These are phyloP conservation scores for Protea cynaroides DNA, from an alignment of 164 flowering plant species.

Conservation along the genomic window DNA sequence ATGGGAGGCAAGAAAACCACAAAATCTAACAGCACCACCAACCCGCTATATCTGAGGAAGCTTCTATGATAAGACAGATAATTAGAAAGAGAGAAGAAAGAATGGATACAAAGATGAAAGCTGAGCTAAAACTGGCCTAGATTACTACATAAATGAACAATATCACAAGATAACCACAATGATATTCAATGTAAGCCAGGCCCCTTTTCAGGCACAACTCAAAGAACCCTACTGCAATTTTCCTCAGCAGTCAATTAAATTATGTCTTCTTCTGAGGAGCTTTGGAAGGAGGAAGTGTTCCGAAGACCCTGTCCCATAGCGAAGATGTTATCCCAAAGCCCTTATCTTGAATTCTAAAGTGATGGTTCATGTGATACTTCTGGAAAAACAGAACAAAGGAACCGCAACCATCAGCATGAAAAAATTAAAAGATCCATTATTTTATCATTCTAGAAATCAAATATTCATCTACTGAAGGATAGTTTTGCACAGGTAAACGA, in stretches of 20 bases:
- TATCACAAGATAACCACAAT: background rate
- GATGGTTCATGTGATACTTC: constrained; percentile 95
- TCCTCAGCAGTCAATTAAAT: background rate
- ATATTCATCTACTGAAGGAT: no score
- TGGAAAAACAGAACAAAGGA: constrained; percentile 22
- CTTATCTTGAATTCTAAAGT: constrained; percentile 71
- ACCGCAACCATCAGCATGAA: background rate
- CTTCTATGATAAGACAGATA: background rate
- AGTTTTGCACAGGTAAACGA: no score
- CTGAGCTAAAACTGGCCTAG: background rate
- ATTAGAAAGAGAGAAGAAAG: background rate
- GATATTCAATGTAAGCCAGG: background rate
- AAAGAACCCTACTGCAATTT: background rate
- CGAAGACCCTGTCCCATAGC: constrained; percentile 79
- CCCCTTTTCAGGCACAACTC: background rate
- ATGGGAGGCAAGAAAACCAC: background rate
- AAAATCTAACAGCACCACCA: background rate
- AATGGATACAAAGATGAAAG: background rate
- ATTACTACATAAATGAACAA: background rate
- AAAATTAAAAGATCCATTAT: background rate
- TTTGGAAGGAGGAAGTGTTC: constrained; percentile 71
- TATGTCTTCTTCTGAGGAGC: constrained; percentile 32
- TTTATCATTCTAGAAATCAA: no score
- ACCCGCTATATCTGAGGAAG: background rate
- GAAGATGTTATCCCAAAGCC: constrained; percentile 95